These are phyloP conservation scores for Myriosclerotinia curreyana DNA, from an alignment of 2,329 filamentous ascomycete genomes.

Conservation along the genomic window DNA sequence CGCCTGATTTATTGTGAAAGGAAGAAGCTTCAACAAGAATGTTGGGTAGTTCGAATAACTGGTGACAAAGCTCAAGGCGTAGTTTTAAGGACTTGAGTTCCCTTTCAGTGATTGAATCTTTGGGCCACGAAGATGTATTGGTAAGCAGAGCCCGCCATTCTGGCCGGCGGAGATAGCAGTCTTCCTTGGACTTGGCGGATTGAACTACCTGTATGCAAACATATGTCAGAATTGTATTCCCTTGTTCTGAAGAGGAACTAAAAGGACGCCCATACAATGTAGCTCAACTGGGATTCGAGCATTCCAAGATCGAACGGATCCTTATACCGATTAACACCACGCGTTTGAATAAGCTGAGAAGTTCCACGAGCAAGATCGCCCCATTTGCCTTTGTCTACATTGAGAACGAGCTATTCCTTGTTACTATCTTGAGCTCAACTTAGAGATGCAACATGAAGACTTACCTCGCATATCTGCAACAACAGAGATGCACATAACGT, in stretches of 20 bases:
- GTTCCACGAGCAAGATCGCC: conserved; percentile 24
- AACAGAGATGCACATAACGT: conserved; percentile 28
- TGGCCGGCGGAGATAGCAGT: conserved; percentile 14
- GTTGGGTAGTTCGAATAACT: neutral
- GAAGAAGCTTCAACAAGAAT: neutral
- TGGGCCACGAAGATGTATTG: neutral
- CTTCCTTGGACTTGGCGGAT: conserved; percentile 12
- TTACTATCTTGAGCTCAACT: neutral
- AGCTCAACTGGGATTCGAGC: conserved; percentile 27
- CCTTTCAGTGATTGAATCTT: neutral
- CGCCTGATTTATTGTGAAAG: neutral
- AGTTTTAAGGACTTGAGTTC: conserved; percentile 5
- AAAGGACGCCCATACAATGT: conserved; percentile 19
- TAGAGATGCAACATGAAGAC: neutral
- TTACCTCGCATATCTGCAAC: conserved; percentile 27
- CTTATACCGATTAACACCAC: conserved; percentile 23
- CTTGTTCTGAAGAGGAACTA: neutral
- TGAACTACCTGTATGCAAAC: conserved; percentile 7
- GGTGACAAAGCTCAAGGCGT: neutral
- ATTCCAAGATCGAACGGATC: conserved; percentile 26
- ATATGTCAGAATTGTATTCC: neutral
- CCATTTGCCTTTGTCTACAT: conserved; percentile 25
- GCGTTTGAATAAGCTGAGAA: conserved; percentile 20
- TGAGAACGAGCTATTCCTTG: conserved; percentile 22
- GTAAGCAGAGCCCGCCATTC: conserved; percentile 18